These are phyloP conservation scores for Globisporangium perplexum DNA, from an alignment of 352 stramenopile species.

Conservation along the genomic window DNA sequence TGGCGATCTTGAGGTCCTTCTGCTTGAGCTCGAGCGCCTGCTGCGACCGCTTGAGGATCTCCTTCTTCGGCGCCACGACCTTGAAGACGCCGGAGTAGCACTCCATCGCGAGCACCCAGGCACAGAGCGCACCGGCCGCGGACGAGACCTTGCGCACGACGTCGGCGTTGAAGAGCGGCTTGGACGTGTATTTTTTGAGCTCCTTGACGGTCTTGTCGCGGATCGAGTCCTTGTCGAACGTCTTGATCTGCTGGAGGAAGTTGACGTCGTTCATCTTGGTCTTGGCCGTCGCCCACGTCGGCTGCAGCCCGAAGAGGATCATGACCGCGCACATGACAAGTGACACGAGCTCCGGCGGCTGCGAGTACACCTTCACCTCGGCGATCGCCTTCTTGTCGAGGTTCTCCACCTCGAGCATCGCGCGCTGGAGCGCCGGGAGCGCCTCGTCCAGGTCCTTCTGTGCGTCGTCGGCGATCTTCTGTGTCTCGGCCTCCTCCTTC, in stretches of 20 bases:
- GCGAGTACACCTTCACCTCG: slow-evolving; percentile 95
- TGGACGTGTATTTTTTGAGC: slow-evolving; percentile 92
- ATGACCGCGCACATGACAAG: slow-evolving; percentile 94
- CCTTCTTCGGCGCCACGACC: slow-evolving; percentile 88
- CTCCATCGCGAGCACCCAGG: slow-evolving; percentile 91
- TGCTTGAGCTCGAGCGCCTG: slow-evolving; percentile 85
- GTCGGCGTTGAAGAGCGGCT: slow-evolving; percentile 80
- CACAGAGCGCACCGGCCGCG: slow-evolving; percentile 86
- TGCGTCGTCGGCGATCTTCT: slow-evolving; percentile 93
- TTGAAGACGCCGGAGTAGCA: slow-evolving; percentile 86
- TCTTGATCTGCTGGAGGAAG: slow-evolving; percentile 93
- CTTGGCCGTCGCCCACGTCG: slow-evolving; percentile 92
- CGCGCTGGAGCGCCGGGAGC: slow-evolving; percentile 89
- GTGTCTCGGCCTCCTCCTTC: slow-evolving; percentile 90
- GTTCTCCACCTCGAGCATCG: slow-evolving; percentile 93
- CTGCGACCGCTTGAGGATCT: slow-evolving; percentile 83
- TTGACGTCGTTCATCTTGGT: slow-evolving; percentile 92
- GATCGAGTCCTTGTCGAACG: slow-evolving; percentile 96
- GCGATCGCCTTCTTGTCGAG: slow-evolving; percentile 94
- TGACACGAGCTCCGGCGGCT: slow-evolving; percentile 89
- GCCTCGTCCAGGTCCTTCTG: slow-evolving; percentile 94
- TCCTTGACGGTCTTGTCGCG: slow-evolving; percentile 91
- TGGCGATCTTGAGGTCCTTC: slow-evolving; percentile 80
- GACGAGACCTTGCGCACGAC: slow-evolving; percentile 89
- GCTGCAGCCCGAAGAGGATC: slow-evolving; percentile 92